Conservation (phyloP, 108 stramenopile species). For the Cyclotella cryptica region DNA sequence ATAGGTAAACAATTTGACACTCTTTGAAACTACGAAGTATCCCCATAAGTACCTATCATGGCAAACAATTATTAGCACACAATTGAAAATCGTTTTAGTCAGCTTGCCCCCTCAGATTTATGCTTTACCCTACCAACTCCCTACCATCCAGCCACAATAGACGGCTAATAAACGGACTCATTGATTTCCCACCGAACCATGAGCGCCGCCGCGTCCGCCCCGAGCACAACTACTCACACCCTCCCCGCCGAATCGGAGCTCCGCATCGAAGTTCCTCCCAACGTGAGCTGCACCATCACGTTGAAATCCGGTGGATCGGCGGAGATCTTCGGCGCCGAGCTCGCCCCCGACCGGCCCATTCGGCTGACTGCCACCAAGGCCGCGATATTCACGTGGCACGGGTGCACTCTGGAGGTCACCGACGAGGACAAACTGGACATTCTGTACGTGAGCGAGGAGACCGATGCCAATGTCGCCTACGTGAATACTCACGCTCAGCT, state of each 20-base stretch:
- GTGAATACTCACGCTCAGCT: constrained; percentile 93
- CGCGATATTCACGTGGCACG: constrained; percentile 92
- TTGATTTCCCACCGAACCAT: constrained; percentile 14
- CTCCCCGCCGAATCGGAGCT: constrained; percentile 59
- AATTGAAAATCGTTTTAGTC: too few species aligned
- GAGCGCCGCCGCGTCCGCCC: constrained; percentile 25
- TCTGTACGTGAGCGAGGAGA: constrained; percentile 74
- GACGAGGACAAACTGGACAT: constrained; percentile 63
- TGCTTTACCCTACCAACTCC: too few species aligned
- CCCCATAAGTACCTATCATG: too few species aligned
- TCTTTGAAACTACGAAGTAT: too few species aligned
- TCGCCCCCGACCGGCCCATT: constrained; percentile 50
- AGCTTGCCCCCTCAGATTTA: too few species aligned
- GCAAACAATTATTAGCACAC: too few species aligned
- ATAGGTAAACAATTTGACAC: too few species aligned
- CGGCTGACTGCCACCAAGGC: constrained; percentile 70
- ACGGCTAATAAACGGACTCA: too few species aligned
- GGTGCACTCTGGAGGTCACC: constrained; percentile 78
- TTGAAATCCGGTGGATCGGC: constrained; percentile 41
- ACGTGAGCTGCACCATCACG: constrained; percentile 33
- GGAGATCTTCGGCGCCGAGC: constrained; percentile 61
- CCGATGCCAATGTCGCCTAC: constrained; percentile 80
- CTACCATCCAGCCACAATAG: too few species aligned
- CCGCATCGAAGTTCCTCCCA: constrained; percentile 55
- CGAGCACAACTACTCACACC: constrained; percentile 34